Base-by-base conservation (phyloP, 1,284 basidiomycete genomes). In the Jaminaea rosea region DNA sequence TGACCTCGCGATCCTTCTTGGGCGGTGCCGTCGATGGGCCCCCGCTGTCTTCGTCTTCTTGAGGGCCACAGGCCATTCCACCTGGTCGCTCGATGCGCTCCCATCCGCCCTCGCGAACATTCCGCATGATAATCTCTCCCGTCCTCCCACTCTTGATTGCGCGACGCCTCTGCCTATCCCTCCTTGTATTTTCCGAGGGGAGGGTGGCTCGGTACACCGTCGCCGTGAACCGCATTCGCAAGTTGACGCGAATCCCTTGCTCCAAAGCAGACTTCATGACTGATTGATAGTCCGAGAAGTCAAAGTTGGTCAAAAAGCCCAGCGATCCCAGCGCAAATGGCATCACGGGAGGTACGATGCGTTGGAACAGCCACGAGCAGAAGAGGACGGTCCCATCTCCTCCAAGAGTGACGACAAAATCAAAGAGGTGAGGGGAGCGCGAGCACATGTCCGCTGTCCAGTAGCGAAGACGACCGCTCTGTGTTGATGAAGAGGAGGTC, bases 311-410 rank as follows among this genome's bases (percentile, higher is more conserved):
- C 51, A 98, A 82, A 79, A 99, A 98, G 10, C 94, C 94, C 21
- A 99, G 82, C 8, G 93, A 98, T 39, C 94, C 94, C n/a, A 98
- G 82, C 0, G 94, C 91, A 74, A 98, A 98, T 0, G 94, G 86
- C 24, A 99, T 83, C 32, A 98, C 90, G 4, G 94, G 94, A 10
- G 94, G 94, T 10, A 98, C 94, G 68, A 97, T 90, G 59, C 85
- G 84, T 74, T 98, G 94, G 80, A 99, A 99, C 29, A 99, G 80
- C 94, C 94, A 98, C 3, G 94, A 98, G 4, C 94, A 96, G 78
- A 97, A 98, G 19, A 99, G 81, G 1, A 98, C 93, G 0, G 94
- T 99, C 10, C 94, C 94, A 73, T 99, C 94, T 15, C 94, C 94
- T 42, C 94, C 94, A 55, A 73, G 59, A 24, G 94, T 98, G 47